Evolutionary conservation across 495 filamentous ascomycete species (phyloP).

Genomic region (Chaetomium tenue): DNA sequence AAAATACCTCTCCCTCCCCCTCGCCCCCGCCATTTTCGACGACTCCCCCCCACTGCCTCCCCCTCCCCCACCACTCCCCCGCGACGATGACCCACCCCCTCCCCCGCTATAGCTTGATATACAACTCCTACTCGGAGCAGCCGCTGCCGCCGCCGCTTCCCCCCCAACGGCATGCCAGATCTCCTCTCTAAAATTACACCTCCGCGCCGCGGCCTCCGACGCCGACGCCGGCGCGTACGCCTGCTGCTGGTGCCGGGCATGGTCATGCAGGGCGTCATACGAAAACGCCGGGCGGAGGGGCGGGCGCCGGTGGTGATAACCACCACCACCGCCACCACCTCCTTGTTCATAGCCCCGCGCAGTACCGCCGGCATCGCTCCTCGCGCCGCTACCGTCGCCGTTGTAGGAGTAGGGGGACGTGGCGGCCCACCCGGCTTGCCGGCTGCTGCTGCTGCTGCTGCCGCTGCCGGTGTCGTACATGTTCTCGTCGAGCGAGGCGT

Average conservation of each 20-base stretch:
- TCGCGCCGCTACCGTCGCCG: neutral
- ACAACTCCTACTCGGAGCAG: neutral
- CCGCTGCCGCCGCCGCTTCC: neutral
- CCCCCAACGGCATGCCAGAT: neutral
- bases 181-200: neutral
- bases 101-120: neutral
- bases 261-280: slow-evolving; percentile 16
- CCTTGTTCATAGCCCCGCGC: slow-evolving; percentile 4
- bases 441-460: neutral
- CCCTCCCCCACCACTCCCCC: neutral
- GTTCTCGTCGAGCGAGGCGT: slow-evolving; percentile 23
- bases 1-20: slow-evolving; percentile 4
- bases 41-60: neutral
- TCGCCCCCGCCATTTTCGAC: neutral
- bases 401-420: neutral
- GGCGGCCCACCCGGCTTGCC: neutral
- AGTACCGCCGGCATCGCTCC: neutral
- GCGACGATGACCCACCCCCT: neutral
- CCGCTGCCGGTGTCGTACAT: slow-evolving; percentile 14
- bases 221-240: neutral
- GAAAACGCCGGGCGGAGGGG: slow-evolving; percentile 19
- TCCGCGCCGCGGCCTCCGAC: neutral
- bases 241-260: slow-evolving; percentile 16
- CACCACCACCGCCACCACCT: neutral
- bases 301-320: slow-evolving; percentile 4